Evolutionary conservation across 2,329 filamentous ascomycete species (phyloP), one percentile per base, ranked within the genome.

Genomic region (Penicillium crustosum): DNA sequence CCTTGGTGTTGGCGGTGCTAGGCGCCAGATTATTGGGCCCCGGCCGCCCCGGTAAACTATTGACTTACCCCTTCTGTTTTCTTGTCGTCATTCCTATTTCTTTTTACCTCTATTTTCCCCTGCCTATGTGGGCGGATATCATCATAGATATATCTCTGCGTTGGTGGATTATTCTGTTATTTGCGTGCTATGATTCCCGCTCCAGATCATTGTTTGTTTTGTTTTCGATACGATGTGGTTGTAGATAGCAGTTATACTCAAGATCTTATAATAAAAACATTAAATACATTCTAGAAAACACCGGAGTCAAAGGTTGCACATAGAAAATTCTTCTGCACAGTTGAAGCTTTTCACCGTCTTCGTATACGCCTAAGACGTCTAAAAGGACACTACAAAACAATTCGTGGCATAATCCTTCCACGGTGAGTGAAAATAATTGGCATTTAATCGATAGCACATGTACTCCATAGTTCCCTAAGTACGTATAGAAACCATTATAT

Each of bases 11-110:
- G 83, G 83, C 17, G 84, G 83, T 35, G 76, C 76, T 1, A 78
- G 83, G 66, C 79, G 85, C 65, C 85, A 86, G 73, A 87, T 88
- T 64, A 81, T 87, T 62, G 85, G 85, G 15, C 85, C 85, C 12
- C 76, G 85, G 56, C 82, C 83, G 41, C 80, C 74, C 10, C 76
- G 63, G 50, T 78, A 64, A 66, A 55, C 39, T 48, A 38, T 23
- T 35, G 35, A 6, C 12, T 42, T 10, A 12, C 15, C 21, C 45
- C 15, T 36, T 49, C 9, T 25, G 12, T 35, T n/a, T 39, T 35
- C 19, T 36, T 21, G 15, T 7, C 19, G 12, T 41, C 10, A 25
- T 33, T 15, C 27, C 5, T 47, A 39, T 23, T 38, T 8, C 25
- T 39, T 13, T 33, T 27, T 6, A 12, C 7, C 8, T 35, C 13